Percentiles rank a stretch among this genome's conserved stretches.
Conservation (phyloP, 352 stramenopile species). For the Lagenidium giganteum region DNA sequence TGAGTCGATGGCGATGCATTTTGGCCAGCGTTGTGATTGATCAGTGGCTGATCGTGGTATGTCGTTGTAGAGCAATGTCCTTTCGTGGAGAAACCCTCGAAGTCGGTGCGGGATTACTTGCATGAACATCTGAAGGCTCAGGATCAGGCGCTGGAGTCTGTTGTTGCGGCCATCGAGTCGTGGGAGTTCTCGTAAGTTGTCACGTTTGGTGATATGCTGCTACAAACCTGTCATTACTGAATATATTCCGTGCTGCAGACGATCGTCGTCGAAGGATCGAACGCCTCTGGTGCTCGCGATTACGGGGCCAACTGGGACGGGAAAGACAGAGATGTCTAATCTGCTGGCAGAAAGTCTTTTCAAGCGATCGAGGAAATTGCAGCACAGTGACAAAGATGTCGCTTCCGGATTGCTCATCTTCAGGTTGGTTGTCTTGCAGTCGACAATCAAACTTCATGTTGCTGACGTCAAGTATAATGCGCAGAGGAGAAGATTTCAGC, state of each 20-base stretch:
- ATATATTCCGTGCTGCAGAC: slow-evolving; percentile 21
- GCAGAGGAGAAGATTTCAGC: slow-evolving; percentile 74
- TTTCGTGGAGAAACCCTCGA: slow-evolving; percentile 60
- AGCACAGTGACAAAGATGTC: slow-evolving; percentile 53
- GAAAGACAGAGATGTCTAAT: slow-evolving; percentile 85
- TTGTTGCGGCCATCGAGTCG: slow-evolving; percentile 58
- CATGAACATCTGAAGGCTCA: slow-evolving; percentile 50
- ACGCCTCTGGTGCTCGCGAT: slow-evolving; percentile 81
- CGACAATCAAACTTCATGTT: not conserved
- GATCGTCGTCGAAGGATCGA: slow-evolving; percentile 38
- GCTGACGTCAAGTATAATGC: slow-evolving; percentile 1
- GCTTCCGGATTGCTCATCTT: slow-evolving; percentile 69
- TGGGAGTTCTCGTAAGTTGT: slow-evolving; percentile 68
- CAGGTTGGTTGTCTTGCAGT: too few relatives aligned
- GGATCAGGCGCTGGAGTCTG: slow-evolving; percentile 46
- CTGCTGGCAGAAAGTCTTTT: slow-evolving; percentile 80
- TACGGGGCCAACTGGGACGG: slow-evolving; percentile 82
- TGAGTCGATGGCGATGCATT: not conserved
- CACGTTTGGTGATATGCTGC: not conserved
- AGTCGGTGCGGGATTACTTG: slow-evolving; percentile 38
- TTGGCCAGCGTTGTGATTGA: not conserved
- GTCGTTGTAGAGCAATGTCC: slow-evolving; percentile 44
- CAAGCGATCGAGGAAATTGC: slow-evolving; percentile 59
- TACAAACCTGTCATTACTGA: not conserved
- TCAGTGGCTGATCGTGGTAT: not conserved